phyloP scores from a whole-genome alignment of 1,284 basidiomycete genomes.

The Tilletia caries region DNA sequence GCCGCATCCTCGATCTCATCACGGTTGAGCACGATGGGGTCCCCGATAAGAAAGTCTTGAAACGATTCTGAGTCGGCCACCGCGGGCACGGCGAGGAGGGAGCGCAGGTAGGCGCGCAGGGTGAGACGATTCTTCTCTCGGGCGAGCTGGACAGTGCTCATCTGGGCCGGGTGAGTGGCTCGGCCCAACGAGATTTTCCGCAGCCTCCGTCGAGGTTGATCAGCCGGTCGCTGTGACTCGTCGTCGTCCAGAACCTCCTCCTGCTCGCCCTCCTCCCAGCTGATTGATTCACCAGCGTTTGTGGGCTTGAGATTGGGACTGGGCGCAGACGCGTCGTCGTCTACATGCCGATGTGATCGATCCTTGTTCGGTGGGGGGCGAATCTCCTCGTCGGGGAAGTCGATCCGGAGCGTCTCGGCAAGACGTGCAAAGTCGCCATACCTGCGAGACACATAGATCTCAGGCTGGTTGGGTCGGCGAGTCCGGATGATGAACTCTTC shows the following conservation, averaged over 20 bases:
- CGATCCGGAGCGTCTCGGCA: slow-evolving; percentile 39
- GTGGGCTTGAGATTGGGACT: slow-evolving; percentile 1
- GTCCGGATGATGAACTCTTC: slow-evolving; percentile 89
- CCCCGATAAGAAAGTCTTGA: slow-evolving; percentile 76
- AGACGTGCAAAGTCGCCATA: slow-evolving; percentile 81
- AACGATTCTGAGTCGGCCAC: slow-evolving; percentile 81
- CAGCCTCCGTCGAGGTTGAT: not conserved
- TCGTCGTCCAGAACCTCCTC: slow-evolving; percentile 9
- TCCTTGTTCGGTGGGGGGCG: slow-evolving; percentile 73
- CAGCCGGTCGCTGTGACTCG: not conserved
- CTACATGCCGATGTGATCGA: not conserved
- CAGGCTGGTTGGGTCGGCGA: slow-evolving; percentile 66
- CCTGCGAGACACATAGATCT: slow-evolving; percentile 82
- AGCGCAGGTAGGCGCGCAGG: slow-evolving; percentile 82
- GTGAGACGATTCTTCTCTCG: slow-evolving; percentile 91
- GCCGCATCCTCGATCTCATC: slow-evolving; percentile 77
- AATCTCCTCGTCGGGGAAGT: slow-evolving; percentile 64
- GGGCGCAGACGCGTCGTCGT: not conserved
- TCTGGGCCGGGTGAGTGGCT: slow-evolving; percentile 17
- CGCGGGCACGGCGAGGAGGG: slow-evolving; percentile 67
- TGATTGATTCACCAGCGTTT: not conserved
- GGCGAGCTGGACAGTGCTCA: slow-evolving; percentile 48
- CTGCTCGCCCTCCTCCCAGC: slow-evolving; percentile 7
- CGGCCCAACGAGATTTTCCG: not conserved
- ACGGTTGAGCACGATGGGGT: slow-evolving; percentile 68